phyloP scores from a whole-genome alignment of 805 yeast species.

The Lachancea lanzarotensis region DNA sequence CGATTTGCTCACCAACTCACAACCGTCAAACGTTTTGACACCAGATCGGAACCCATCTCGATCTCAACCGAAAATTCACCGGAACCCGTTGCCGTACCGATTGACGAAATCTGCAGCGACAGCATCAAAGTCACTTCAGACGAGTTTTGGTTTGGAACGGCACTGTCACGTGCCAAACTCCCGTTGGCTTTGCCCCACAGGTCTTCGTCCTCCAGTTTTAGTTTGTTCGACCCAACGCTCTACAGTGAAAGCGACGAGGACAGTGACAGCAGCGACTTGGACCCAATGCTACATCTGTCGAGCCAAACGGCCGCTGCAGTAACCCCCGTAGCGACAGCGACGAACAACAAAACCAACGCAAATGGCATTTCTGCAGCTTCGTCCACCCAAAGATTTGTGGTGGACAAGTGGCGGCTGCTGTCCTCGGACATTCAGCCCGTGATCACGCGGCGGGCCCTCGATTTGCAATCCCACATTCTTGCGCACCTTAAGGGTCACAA shows the following conservation, averaged over 20 bases:
- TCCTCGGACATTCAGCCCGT: conserved; percentile 8
- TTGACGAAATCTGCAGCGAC: neutral
- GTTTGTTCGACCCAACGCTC: conserved; percentile 4
- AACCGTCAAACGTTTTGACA: conserved; percentile 59
- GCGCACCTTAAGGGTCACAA: conserved; percentile 21
- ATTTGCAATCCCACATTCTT: conserved; percentile 13
- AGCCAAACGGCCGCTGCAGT: neutral
- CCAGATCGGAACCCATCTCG: conserved; percentile 52
- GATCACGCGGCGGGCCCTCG: conserved; percentile 6
- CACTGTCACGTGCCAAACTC: conserved; percentile 5
- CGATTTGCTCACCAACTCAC: conserved; percentile 57
- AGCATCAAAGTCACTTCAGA: conserved; percentile 9
- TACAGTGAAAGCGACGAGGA: conserved; percentile 9
- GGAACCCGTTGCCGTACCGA: conserved; percentile 14
- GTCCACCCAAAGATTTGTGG: conserved; percentile 3
- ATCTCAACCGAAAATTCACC: conserved; percentile 53
- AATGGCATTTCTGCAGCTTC: too few species aligned
- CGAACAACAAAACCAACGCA: too few species aligned
- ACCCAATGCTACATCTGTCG: neutral
- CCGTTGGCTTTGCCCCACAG: neutral
- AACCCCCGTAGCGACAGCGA: too few species aligned
- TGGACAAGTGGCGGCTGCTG: conserved; percentile 5
- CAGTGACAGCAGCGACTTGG: conserved; percentile 3
- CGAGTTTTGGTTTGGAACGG: conserved; percentile 18
- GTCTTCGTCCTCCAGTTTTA: conserved; percentile 2